These are phyloP conservation scores for Boechera retrofracta DNA, from an alignment of 345 rosid genomes.

Conservation along the genomic window DNA sequence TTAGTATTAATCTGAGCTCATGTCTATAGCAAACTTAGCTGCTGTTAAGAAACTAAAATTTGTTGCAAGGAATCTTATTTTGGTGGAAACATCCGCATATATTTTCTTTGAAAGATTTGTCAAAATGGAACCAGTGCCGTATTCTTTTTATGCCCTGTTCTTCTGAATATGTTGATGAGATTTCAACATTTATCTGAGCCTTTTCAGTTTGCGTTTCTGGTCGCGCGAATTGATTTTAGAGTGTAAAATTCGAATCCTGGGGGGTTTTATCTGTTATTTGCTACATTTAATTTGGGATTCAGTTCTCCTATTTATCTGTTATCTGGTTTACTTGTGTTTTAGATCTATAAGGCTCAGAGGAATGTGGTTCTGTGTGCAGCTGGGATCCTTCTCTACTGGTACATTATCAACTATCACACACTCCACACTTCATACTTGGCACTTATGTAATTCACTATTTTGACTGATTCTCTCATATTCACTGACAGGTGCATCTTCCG, in stretches of 20 bases:
- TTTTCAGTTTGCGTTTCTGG: not conserved
- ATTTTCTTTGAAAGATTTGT: not conserved
- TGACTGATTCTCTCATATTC: conserved; percentile 25
- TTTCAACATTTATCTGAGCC: conserved; percentile 4
- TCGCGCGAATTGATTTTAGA: not conserved
- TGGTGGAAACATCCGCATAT: conserved; percentile 2
- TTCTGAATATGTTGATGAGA: conserved; percentile 17
- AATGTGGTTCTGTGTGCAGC: conserved; percentile 78
- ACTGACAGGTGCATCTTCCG: conserved; percentile 76
- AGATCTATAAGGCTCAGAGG: conserved; percentile 91
- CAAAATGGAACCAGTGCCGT: not conserved
- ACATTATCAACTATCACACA: conserved; percentile 33
- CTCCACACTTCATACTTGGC: not conserved
- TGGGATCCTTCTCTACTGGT: conserved; percentile 93
- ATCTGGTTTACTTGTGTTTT: conserved; percentile 34
- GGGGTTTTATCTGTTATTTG: not conserved
- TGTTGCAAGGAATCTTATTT: conserved; percentile 16
- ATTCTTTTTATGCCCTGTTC: not conserved
- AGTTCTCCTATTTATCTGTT: not conserved
- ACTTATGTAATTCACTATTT: not conserved
- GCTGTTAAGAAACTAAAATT: not conserved
- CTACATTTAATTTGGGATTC: not conserved
- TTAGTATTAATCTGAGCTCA: conserved; percentile 1
- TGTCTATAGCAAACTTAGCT: conserved; percentile 3
- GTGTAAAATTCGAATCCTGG: not conserved